These are phyloP conservation scores for Rhodomyrtus tomentosa DNA, from an alignment of 345 rosid genomes.

Conservation along the genomic window DNA sequence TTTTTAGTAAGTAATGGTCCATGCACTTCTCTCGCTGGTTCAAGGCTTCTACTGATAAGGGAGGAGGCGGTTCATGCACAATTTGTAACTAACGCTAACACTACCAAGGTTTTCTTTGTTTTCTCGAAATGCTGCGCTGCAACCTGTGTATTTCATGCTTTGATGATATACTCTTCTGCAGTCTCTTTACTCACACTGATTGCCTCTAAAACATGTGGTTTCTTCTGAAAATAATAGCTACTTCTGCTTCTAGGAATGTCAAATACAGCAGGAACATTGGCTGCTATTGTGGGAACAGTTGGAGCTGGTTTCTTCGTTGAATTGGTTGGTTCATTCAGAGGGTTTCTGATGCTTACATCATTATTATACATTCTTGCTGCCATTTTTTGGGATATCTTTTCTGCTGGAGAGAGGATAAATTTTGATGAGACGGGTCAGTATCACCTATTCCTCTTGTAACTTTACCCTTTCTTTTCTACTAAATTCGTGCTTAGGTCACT, in stretches of 20 bases:
- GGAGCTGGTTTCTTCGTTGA: conserved; percentile 96
- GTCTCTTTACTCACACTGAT: neutral
- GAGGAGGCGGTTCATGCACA: neutral
- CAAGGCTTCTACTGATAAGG: neutral
- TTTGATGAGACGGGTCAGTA: conserved; percentile 47
- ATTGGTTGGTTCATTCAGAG: conserved; percentile 78
- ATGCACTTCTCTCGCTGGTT: neutral
- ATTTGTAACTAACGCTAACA: neutral
- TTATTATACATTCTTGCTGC: conserved; percentile 59
- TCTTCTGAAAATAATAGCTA: neutral
- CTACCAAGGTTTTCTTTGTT: neutral
- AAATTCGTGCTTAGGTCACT: neutral
- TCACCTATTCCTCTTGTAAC: neutral
- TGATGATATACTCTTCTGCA: neutral
- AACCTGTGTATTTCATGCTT: neutral
- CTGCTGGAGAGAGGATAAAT: conserved; percentile 77
- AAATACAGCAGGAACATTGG: conserved; percentile 75
- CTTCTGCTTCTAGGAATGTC: conserved; percentile 53
- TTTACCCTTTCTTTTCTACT: neutral
- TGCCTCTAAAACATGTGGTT: neutral
- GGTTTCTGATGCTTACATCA: conserved; percentile 76
- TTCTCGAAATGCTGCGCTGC: neutral
- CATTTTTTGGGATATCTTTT: conserved; percentile 55
- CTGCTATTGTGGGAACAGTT: conserved; percentile 91
- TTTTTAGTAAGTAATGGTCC: neutral